Percentiles rank a stretch among this genome's conserved stretches.
Conservation (phyloP, 495 filamentous ascomycete species). For the Cercophora samala region DNA sequence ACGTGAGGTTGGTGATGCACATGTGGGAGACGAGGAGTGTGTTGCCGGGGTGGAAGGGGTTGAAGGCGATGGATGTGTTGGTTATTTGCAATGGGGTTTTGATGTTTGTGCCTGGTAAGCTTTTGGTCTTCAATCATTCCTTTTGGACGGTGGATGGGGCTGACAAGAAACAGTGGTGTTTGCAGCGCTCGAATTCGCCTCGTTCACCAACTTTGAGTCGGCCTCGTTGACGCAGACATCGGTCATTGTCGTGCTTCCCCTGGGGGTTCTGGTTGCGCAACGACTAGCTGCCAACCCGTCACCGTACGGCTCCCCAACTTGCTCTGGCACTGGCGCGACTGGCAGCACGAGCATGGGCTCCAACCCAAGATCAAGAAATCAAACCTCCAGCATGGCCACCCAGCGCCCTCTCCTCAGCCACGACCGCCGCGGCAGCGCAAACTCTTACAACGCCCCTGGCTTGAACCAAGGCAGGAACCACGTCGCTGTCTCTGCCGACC, state of each 20-base stretch:
- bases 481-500: not conserved
- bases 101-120: slow-evolving; percentile 73
- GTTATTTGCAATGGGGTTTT: slow-evolving; percentile 39
- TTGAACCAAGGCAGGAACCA: not conserved
- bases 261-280: slow-evolving; percentile 76
- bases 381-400: not conserved
- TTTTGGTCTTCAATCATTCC: not conserved
- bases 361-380: not conserved
- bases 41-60: slow-evolving; percentile 27
- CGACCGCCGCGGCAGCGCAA: not conserved
- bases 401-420: not conserved
- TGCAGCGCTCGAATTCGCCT: slow-evolving; percentile 58
- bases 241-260: slow-evolving; percentile 70
- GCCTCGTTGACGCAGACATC: slow-evolving; percentile 61
- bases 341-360: not conserved
- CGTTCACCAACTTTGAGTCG: slow-evolving; percentile 49
- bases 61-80: slow-evolving; percentile 39
- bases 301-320: not conserved
- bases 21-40: slow-evolving; percentile 33
- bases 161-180: slow-evolving; percentile 57
- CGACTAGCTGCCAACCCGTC: slow-evolving; percentile 30
- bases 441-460: not conserved
- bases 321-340: not conserved
- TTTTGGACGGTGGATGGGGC: not conserved
- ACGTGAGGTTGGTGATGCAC: slow-evolving; percentile 60